phyloP scores from a whole-genome alignment of 1,284 basidiomycete genomes.

The Sparassis latifolia region DNA sequence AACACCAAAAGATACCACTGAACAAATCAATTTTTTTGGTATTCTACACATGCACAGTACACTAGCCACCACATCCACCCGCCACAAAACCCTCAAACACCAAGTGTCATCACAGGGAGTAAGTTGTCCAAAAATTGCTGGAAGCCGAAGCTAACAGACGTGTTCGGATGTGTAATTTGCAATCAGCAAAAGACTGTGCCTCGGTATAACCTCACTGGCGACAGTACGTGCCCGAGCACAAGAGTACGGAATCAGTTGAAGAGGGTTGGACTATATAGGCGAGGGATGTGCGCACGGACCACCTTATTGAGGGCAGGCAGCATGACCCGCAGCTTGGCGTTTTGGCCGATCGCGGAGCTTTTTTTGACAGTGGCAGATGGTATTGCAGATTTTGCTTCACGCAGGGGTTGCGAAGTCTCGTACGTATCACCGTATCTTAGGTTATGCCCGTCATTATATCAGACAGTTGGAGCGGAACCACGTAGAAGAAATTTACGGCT shows the following conservation, averaged over 20 bases:
- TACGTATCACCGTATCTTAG: too few relatives aligned
- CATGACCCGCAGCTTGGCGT: too few relatives aligned
- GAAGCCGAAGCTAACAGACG: constrained; percentile 31
- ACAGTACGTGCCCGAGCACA: constrained; percentile 90
- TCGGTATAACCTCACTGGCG: constrained; percentile 90
- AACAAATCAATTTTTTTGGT: not conserved
- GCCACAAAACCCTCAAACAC: constrained; percentile 11
- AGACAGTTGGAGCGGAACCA: too few relatives aligned
- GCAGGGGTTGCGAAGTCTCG: too few relatives aligned
- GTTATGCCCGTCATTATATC: too few relatives aligned
- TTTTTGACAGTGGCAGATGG: too few relatives aligned
- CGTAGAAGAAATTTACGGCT: too few relatives aligned
- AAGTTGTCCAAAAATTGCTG: constrained; percentile 28
- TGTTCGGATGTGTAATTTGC: constrained; percentile 63
- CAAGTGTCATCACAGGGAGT: constrained; percentile 10
- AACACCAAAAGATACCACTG: not conserved
- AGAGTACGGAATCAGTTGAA: constrained; percentile 43
- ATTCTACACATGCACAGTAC: constrained; percentile 1
- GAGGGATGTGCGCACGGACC: not conserved
- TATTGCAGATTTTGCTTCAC: too few relatives aligned
- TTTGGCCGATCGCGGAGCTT: too few relatives aligned
- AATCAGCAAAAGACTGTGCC: constrained; percentile 91
- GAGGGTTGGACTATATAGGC: constrained; percentile 10
- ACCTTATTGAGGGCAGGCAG: not conserved
- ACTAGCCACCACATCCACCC: constrained; percentile 1